Conservation (phyloP, 148 eudicot genomes). For the Camellia japonica region DNA sequence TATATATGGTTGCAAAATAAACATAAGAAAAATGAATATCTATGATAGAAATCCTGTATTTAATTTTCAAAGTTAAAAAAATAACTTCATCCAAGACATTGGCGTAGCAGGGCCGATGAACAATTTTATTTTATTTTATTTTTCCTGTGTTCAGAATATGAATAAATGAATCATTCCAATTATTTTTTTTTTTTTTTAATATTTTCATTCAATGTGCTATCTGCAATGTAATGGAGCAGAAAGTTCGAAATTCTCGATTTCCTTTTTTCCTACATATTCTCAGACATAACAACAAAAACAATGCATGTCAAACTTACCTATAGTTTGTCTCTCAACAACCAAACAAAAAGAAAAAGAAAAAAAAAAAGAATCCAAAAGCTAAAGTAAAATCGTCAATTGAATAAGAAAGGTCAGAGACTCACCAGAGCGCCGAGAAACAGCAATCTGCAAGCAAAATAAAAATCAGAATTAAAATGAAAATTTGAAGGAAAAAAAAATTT, state of each 20-base stretch:
- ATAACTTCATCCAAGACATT: neutral
- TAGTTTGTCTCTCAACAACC: too few species aligned
- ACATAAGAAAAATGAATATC: neutral
- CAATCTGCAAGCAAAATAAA: slow-evolving; percentile 24
- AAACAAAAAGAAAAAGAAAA: too few species aligned
- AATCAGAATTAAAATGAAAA: too few species aligned
- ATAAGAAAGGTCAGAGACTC: slow-evolving; percentile 22
- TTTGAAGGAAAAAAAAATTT: too few species aligned
- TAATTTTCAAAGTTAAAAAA: too few species aligned
- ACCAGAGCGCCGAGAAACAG: slow-evolving; percentile 71
- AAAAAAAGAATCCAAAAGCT: neutral
- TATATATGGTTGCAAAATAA: neutral
- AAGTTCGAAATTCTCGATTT: neutral
- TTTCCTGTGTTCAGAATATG: neutral
- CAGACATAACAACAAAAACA: neutral
- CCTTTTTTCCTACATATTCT: neutral
- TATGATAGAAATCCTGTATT: neutral
- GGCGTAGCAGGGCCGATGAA: too few species aligned
- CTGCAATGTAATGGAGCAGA: neutral
- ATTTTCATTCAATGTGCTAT: too few species aligned
- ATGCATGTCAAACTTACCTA: neutral
- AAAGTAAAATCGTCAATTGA: neutral
- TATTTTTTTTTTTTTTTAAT: neutral
- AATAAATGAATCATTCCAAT: too few species aligned
- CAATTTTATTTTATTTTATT: too few species aligned